Percentiles rank a stretch among this genome's conserved stretches.
Conservation (phyloP, 371 early-diverging fungal species). For the Apophysomyces ossiformis region DNA sequence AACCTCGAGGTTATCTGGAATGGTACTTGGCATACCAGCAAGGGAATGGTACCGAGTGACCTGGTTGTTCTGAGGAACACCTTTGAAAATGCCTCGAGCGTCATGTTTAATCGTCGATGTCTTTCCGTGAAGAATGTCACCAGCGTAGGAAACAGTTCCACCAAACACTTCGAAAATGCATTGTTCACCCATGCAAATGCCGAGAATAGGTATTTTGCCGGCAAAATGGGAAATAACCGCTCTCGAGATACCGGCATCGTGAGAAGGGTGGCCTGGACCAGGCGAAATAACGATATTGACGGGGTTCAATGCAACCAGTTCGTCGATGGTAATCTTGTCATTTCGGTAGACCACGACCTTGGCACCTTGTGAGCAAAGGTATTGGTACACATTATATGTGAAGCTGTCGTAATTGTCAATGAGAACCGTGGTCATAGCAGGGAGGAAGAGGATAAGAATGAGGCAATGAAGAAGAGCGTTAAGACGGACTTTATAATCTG, state of each 20-base stretch:
- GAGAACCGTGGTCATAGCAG: constrained; percentile 75
- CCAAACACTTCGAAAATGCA: constrained; percentile 95
- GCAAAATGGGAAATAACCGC: constrained; percentile 84
- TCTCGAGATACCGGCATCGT: constrained; percentile 89
- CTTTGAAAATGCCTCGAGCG: constrained; percentile 83
- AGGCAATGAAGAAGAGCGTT: not conserved
- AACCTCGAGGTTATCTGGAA: constrained; percentile 84
- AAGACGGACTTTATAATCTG: not conserved
- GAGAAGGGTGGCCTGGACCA: constrained; percentile 93
- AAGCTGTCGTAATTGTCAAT: constrained; percentile 99
- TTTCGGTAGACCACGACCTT: constrained; percentile 91
- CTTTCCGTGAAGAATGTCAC: constrained; percentile 96
- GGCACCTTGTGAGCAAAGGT: constrained; percentile 88
- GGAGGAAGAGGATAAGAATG: not conserved
- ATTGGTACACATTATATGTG: constrained; percentile 97
- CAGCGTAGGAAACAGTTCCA: constrained; percentile 88
- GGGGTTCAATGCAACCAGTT: constrained; percentile 81
- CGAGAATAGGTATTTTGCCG: constrained; percentile 95
- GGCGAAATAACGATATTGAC: constrained; percentile 94
- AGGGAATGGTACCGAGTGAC: constrained; percentile 97
- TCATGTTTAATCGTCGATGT: constrained; percentile 89
- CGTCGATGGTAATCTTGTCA: constrained; percentile 88
- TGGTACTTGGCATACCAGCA: constrained; percentile 81
- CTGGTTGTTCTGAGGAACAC: constrained; percentile 80
- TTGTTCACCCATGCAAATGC: constrained; percentile 96